Evolutionary conservation across 805 yeast genomes (phyloP), one percentile per base, ranked within the genome.

Genomic region (Lipomyces kockii): DNA sequence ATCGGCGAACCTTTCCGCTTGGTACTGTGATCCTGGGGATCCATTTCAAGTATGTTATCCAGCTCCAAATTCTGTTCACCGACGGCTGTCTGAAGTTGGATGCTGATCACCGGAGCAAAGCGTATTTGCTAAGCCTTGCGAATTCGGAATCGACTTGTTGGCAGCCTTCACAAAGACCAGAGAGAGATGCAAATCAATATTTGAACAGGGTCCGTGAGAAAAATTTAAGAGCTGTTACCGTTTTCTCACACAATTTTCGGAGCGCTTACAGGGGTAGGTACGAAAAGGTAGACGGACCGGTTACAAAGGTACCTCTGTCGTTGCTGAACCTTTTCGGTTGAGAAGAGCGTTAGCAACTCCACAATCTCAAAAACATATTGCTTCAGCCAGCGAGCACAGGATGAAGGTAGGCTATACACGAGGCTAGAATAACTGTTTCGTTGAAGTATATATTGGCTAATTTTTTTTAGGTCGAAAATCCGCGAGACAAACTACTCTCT

Each of bases 401-500:
- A 43, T 43, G 49, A 43, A 17, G 49, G 49, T 43, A 43, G 3
- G 49, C 3, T 43, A 2, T n/a, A n/a, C 49, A 17, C 20, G 49
- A 43, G 22, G 49, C 20, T 43, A 43, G 22, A n/a, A 17, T 17
- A 43, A 52, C 54, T 17, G 8, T 27, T 29, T 22, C 20, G 27
- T 5, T 14, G 14, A 37, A 11, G 6, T 14, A 17, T 43, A 7
- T 34, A 25, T 14, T 46, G 32, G 35, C 34, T 9, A 43, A 22
- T 0, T 12, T 20, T 39, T 25, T 11, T 76, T 71, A 86, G 81
- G 78, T 87, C 57, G 81, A 83, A 62, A 80, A 78, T 32, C 78
- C 81, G 53, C 78, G 92, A 66, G 89, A 86, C 57, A 83, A 84
- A 64, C 81, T 89, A 66, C 79, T 90, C 46, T 84, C 91, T 57